phyloP scores from a whole-genome alignment of 1,139 yeast genomes.

The Kodamaea arcana region DNA sequence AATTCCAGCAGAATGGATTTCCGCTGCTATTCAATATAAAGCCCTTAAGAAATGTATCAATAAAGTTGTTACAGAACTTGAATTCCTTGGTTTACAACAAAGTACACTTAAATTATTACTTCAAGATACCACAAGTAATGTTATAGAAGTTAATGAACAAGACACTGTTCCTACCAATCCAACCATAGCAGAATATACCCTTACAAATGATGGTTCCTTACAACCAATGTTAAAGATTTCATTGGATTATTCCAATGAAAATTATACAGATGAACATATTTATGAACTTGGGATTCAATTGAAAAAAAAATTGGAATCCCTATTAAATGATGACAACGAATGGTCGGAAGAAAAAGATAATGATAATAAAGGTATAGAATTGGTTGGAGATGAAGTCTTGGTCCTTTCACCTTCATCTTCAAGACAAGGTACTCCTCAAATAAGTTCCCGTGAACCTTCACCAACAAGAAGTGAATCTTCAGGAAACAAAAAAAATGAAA shows the following conservation, averaged over 20 bases:
- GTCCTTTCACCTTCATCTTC: constrained; percentile 19
- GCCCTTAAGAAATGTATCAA: constrained; percentile 63
- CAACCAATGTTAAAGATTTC: constrained; percentile 38
- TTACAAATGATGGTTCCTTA: constrained; percentile 26
- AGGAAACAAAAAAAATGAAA: constrained; percentile 21
- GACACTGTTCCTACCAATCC: constrained; percentile 39
- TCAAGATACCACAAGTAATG: constrained; percentile 23
- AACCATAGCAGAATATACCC: constrained; percentile 40
- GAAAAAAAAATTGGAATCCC: constrained; percentile 28
- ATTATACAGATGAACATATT: constrained; percentile 35
- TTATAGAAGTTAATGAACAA: constrained; percentile 29
- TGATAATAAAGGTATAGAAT: constrained; percentile 16
- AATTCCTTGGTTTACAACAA: constrained; percentile 48
- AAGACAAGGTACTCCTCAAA: constrained; percentile 1
- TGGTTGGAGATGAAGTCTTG: constrained; percentile 16
- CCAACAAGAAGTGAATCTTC: background rate
- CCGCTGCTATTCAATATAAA: constrained; percentile 68
- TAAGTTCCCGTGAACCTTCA: background rate
- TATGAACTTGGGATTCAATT: constrained; percentile 30
- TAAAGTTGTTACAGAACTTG: constrained; percentile 57
- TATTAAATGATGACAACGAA: constrained; percentile 19
- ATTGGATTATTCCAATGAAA: constrained; percentile 29
- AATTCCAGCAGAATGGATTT: constrained; percentile 66
- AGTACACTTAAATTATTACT: constrained; percentile 44
- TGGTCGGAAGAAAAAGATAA: constrained; percentile 4